A percentile compares a stretch with the other conserved stretches of the same genome.
These are phyloP conservation scores for Penicillium sp. DNA, from an alignment of 2,329 filamentous ascomycete species.

Conservation along the genomic window DNA sequence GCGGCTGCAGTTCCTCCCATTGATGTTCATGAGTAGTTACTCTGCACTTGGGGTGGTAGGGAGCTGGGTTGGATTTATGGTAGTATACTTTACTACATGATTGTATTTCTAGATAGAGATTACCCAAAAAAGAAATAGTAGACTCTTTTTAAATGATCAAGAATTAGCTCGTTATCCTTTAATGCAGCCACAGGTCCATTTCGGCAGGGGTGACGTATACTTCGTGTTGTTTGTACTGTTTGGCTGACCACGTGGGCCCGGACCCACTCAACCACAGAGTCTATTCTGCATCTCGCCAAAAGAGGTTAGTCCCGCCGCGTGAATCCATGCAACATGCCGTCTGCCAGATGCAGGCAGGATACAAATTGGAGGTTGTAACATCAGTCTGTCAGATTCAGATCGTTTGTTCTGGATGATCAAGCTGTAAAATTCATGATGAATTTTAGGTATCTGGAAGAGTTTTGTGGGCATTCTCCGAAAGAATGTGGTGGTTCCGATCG, in stretches of 20 bases:
- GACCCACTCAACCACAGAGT: constrained; percentile 32
- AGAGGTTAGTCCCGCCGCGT: constrained; percentile 22
- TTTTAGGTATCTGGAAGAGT: no score
- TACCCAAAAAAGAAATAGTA: neutral
- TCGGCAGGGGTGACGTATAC: constrained; percentile 16
- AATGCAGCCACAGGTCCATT: neutral
- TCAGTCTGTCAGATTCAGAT: neutral
- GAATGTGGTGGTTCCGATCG: neutral
- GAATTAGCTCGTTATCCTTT: neutral
- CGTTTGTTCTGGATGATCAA: neutral
- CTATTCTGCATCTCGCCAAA: constrained; percentile 26
- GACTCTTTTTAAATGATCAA: neutral
- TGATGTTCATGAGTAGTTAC: constrained; percentile 98
- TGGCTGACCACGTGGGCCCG: constrained; percentile 31
- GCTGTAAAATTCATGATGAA: neutral
- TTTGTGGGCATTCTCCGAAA: neutral
- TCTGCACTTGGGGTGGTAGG: constrained; percentile 92
- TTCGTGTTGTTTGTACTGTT: constrained; percentile 29
- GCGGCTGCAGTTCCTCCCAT: constrained; percentile 82
- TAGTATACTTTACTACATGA: constrained; percentile 78
- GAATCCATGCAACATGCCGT: constrained; percentile 27
- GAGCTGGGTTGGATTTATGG: constrained; percentile 93
- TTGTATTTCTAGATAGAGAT: neutral
- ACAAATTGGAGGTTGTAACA: constrained; percentile 21
- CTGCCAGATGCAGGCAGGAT: constrained; percentile 27